Base-by-base conservation (phyloP, 2,329 filamentous ascomycete genomes). In the Xylariales sp. region DNA sequence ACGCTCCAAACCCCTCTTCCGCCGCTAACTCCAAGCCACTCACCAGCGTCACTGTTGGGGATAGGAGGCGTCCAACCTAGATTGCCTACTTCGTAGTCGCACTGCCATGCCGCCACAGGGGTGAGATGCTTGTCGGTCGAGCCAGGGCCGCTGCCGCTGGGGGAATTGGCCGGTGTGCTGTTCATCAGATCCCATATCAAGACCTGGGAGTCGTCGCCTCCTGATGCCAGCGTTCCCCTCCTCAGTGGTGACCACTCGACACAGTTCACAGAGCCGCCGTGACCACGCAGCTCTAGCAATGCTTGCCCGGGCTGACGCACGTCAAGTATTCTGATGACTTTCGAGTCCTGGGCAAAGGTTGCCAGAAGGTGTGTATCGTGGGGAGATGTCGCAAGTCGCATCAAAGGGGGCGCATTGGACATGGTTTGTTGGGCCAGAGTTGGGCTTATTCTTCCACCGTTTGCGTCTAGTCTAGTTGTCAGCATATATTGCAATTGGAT, bases 261-360 rank as follows among this genome's bases (percentile, higher is more conserved):
- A 54, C 86, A 93, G 64, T 95, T 97, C 40, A 98, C 77, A 6
- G 88, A 65, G 5, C 88, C 85, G 16, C 81, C 78, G 57, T 98
- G 91, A 16, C 93, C 93, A 33, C 87, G 87, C 25, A 98, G 80
- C 60, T 98, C 93, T 18, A 98, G 78, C 5, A 98, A 75, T 3
- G 93, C 93, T 62, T 96, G 93, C 5, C 93, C 93, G 0, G 93
- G 93, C 63, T 98, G 93, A 33, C 93, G 84, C 4, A 97, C 91
- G 55, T 98, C 93, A 20, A 98, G 80, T 38, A 98, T 95, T 33
- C 93, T 88, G 56, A 98, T 90, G 23, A 95, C 70, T 52, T 84
- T 90, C 4, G 88, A 95, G 58, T 97, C 93, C 55, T 89, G 84
- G 14, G 93, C 91, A 60, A 98, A 97, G 1, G 93, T 98, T n/a